These are phyloP conservation scores for peach (Prunus persica) DNA, from an alignment of 306 rosid species.

Conservation along the genomic window DNA sequence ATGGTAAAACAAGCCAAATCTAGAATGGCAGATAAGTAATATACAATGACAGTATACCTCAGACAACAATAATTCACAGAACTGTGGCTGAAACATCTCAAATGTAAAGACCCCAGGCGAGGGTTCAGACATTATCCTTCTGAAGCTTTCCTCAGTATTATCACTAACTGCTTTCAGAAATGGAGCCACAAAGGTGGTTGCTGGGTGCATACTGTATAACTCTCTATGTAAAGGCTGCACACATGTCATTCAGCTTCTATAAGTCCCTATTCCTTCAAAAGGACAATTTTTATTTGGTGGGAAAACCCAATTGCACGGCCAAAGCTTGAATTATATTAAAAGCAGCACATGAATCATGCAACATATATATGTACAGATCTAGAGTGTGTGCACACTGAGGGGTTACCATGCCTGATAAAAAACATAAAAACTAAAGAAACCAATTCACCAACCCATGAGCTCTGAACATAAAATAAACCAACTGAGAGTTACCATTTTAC, in stretches of 20 bases:
- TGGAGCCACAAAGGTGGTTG: conserved; percentile 59
- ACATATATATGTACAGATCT: too few relatives aligned
- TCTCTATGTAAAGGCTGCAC: conserved; percentile 77
- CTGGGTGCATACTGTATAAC: conserved; percentile 63
- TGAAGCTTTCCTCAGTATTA: conserved; percentile 67
- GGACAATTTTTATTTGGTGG: not conserved
- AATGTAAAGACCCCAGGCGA: conserved; percentile 66
- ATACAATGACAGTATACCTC: conserved; percentile 56
- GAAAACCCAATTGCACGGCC: conserved; percentile 1
- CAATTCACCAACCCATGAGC: not conserved
- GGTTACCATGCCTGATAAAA: too few relatives aligned
- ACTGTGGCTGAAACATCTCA: conserved; percentile 74
- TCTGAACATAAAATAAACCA: not conserved
- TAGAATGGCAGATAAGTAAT: conserved; percentile 19
- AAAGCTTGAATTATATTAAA: not conserved
- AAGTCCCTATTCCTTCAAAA: conserved; percentile 8
- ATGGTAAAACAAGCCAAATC: conserved; percentile 9
- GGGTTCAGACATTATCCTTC: conserved; percentile 61
- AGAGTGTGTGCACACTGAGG: too few relatives aligned
- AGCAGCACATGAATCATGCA: too few relatives aligned
- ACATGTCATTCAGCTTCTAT: conserved; percentile 15
- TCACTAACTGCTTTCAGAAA: conserved; percentile 74
- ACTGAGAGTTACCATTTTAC: not conserved
- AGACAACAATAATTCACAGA: conserved; percentile 62
- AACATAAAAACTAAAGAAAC: not conserved